Conservation (phyloP, 2,329 filamentous ascomycete species). For the Dothistroma septosporum region DNA sequence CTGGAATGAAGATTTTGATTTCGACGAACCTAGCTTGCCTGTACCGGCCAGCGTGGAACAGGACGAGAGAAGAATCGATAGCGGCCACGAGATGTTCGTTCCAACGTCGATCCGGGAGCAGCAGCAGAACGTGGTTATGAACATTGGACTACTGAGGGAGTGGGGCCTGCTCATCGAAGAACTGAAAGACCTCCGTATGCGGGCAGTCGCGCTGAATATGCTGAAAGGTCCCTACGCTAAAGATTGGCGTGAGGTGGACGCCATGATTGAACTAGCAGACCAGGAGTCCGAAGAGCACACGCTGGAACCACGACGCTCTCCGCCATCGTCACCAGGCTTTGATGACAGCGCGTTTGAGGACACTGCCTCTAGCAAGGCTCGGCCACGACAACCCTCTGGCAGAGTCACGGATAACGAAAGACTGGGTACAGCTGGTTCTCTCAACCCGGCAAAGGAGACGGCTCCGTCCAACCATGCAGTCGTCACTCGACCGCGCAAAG, state of each 20-base stretch:
- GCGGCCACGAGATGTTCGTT: constrained; percentile 59
- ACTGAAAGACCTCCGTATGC: constrained; percentile 69
- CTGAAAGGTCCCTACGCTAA: constrained; percentile 54
- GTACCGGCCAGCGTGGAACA: constrained; percentile 37
- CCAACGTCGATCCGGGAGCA: constrained; percentile 75
- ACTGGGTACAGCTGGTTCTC: neutral
- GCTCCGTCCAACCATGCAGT: constrained; percentile 21
- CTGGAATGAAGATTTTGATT: constrained; percentile 88
- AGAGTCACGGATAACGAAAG: neutral
- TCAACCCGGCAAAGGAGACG: constrained; percentile 3
- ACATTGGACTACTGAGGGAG: constrained; percentile 79
- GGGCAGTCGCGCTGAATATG: constrained; percentile 65
- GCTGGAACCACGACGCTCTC: constrained; percentile 48
- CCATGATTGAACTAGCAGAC: constrained; percentile 78
- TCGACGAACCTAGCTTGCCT: constrained; percentile 47
- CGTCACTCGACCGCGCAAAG: constrained; percentile 48
- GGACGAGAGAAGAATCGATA: constrained; percentile 42
- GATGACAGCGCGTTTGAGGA: constrained; percentile 58
- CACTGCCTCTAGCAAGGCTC: constrained; percentile 11
- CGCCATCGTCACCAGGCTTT: constrained; percentile 54
- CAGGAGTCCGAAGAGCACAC: constrained; percentile 58
- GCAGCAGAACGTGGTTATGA: constrained; percentile 75
- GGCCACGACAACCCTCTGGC: constrained; percentile 1
- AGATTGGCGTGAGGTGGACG: constrained; percentile 77
- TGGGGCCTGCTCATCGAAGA: constrained; percentile 78